Base-by-base conservation (phyloP, 768 basidiomycete species). In the Kockovaella imperatae region DNA sequence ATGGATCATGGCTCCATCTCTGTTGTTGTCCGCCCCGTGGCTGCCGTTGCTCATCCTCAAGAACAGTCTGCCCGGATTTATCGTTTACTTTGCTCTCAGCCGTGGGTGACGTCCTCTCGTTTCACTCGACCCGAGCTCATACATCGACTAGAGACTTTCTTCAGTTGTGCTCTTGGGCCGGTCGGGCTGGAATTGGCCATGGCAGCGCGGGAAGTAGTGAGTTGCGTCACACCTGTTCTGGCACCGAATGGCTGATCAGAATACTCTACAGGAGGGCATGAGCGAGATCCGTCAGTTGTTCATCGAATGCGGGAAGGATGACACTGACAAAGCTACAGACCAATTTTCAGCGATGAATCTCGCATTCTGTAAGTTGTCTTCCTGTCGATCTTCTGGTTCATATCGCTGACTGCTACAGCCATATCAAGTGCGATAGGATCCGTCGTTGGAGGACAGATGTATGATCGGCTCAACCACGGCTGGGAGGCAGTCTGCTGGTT, bases 291-390 rank as follows among this genome's bases (percentile, higher is more conserved):
- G 53, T 50, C 38, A 49, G 49, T 25, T 42, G 21, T 11, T 44
- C 5, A 7, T 40, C 14, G 21, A 8, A 32, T 20, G 35, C 26
- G 29, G 21, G 4, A 31, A 13, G 34, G 4, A 8, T 18, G n/a
- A 34, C 14, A 13, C 35, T 28, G n/a, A 40, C 47, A n/a, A 39
- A 11, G 39, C 35, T 17, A 40, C 45, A 58, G 56, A 63, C 45
- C 61, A 63, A 47, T 60, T 64, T 40, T 59, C 59, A 3, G 62
- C 52, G 15, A 60, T 64, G 58, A 64, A 64, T 46, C 31, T 64
- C 21, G 54, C 54, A 1, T 64, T 55, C 35, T 45, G 55, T 45
- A 25, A 51, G 53, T 30, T 13, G 7, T 24, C 6, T 31, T 15
- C 20, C 23, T 35, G n/a, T 24, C 6, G 21, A 7, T 15, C 18